Evolutionary conservation across 768 basidiomycete genomes (phyloP).

Genomic region (Psilocybe sp.): DNA sequence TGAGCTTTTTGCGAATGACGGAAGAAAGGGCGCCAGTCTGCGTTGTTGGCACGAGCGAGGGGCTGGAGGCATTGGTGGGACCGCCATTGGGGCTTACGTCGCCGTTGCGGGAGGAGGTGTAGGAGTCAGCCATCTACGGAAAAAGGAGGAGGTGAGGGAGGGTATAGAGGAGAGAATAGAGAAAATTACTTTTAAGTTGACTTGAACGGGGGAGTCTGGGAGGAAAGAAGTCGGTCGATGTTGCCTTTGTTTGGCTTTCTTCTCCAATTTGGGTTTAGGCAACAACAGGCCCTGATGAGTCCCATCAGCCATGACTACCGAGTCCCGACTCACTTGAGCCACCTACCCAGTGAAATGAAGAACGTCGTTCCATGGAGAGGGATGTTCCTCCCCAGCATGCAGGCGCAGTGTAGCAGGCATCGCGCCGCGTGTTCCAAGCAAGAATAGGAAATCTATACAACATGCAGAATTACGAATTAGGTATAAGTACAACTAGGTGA

Average conservation of each 20-base stretch:
- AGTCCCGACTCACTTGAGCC: not conserved
- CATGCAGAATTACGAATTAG: not conserved
- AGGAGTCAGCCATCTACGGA: slow-evolving; percentile 72
- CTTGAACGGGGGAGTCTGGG: slow-evolving; percentile 39
- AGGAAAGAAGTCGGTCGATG: slow-evolving; percentile 49
- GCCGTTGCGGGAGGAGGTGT: slow-evolving; percentile 64
- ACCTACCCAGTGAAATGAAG: slow-evolving; percentile 27
- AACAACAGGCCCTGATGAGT: slow-evolving; percentile 37
- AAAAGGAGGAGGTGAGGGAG: slow-evolving; percentile 24
- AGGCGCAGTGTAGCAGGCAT: not conserved
- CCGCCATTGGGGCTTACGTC: slow-evolving; percentile 58
- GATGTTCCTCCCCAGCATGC: not conserved
- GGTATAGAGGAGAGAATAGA: slow-evolving; percentile 26
- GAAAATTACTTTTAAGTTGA: slow-evolving; percentile 52
- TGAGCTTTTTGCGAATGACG: slow-evolving; percentile 85
- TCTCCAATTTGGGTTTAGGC: slow-evolving; percentile 49
- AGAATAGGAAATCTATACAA: slow-evolving; percentile 1
- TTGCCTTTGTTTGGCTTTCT: slow-evolving; percentile 45
- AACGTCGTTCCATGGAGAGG: too few relatives aligned
- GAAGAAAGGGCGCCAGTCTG: slow-evolving; percentile 37
- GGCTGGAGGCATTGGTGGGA: slow-evolving; percentile 55
- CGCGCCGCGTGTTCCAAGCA: slow-evolving; percentile 1
- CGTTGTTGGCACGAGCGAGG: slow-evolving; percentile 46
- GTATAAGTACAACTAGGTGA: not conserved
- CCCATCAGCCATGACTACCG: slow-evolving; percentile 13